Evolutionary conservation across 169 alveolate genomes (phyloP).

Genomic region (Perkinsus chesapeaki): DNA sequence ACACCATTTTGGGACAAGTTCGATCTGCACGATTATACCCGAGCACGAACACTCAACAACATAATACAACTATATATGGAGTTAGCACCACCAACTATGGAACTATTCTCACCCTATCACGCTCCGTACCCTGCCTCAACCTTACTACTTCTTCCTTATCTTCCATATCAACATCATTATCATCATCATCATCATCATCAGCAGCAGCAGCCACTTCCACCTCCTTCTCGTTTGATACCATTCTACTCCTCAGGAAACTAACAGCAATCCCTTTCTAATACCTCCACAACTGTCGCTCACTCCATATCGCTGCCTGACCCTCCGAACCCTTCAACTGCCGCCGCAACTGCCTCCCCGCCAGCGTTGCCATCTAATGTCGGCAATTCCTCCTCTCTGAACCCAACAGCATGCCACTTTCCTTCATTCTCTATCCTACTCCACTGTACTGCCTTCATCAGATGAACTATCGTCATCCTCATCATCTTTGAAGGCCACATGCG

Average conservation of each 20-base stretch:
- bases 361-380: neutral
- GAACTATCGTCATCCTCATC: neutral
- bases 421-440: neutral
- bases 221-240: neutral
- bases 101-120: slow-evolving; percentile 26
- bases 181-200: neutral
- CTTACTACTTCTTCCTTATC: neutral
- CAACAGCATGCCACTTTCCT: no score
- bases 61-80: slow-evolving; percentile 31
- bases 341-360: neutral
- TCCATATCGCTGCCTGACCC: neutral
- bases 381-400: no score
- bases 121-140: neutral
- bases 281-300: neutral
- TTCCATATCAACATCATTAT: neutral
- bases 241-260: neutral
- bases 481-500: neutral
- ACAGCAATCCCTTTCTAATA: neutral
- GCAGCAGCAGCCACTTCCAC: neutral
- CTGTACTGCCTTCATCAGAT: neutral
- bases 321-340: neutral
- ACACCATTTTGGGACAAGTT: slow-evolving; percentile 22
- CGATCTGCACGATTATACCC: slow-evolving; percentile 42
- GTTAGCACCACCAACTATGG: slow-evolving; percentile 28
- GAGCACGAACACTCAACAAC: slow-evolving; percentile 15